These are phyloP conservation scores for Neocucurbitaria cava DNA, from an alignment of 2,329 filamentous ascomycete genomes.

Conservation along the genomic window DNA sequence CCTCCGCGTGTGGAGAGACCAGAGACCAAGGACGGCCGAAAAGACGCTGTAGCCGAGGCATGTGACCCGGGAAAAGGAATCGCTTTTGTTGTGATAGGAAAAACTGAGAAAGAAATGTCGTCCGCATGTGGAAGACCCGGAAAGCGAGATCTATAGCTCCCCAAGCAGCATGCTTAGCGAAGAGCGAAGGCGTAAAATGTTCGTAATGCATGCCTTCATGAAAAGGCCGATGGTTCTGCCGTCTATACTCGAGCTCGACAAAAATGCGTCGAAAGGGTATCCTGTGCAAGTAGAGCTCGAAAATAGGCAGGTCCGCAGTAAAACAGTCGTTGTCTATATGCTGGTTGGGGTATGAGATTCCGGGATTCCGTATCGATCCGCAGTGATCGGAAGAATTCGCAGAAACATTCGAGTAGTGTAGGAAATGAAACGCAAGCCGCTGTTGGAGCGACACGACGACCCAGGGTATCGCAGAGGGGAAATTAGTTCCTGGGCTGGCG, in stretches of 20 bases:
- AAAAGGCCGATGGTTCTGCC: slow-evolving; percentile 43
- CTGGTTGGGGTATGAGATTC: slow-evolving; percentile 57
- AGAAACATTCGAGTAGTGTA: slow-evolving; percentile 40
- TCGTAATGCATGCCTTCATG: slow-evolving; percentile 46
- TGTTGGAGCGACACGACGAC: slow-evolving; percentile 26
- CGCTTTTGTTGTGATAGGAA: slow-evolving; percentile 44
- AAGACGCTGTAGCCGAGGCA: slow-evolving; percentile 35
- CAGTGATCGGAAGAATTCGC: slow-evolving; percentile 43
- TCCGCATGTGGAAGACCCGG: slow-evolving; percentile 47
- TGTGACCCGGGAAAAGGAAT: slow-evolving; percentile 48
- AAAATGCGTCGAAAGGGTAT: slow-evolving; percentile 45
- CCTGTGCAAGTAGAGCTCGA: slow-evolving; percentile 49
- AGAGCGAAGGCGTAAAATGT: slow-evolving; percentile 49
- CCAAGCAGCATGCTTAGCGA: slow-evolving; percentile 50
- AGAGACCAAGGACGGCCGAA: slow-evolving; percentile 40
- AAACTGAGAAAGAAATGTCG: slow-evolving; percentile 40
- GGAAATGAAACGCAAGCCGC: slow-evolving; percentile 32
- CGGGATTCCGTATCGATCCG: slow-evolving; percentile 49
- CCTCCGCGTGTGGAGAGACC: slow-evolving; percentile 32
- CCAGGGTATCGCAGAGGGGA: slow-evolving; percentile 30
- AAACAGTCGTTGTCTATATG: slow-evolving; percentile 61
- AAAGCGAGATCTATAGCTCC: slow-evolving; percentile 51
- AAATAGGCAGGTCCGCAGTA: slow-evolving; percentile 50
- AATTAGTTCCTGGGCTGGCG: slow-evolving; percentile 37
- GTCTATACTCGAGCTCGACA: slow-evolving; percentile 48